phyloP scores from a whole-genome alignment of 1,139 yeast species.

The Suhomyces atakaporum region DNA sequence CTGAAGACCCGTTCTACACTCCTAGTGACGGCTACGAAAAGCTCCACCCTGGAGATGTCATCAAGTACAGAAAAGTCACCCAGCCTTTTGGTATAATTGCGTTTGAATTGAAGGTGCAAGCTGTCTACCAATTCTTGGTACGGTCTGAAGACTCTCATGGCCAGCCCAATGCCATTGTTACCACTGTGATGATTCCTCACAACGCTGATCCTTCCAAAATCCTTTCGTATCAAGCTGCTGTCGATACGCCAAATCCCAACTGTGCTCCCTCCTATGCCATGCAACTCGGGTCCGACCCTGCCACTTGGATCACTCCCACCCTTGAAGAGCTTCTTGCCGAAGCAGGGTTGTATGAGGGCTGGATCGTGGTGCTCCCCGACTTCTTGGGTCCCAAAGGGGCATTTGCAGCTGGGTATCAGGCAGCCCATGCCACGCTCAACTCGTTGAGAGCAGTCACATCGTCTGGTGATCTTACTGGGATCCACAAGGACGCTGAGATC shows the following conservation, averaged over 20 bases:
- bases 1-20: constrained; percentile 30
- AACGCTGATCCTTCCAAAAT: constrained; percentile 30
- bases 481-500: constrained; percentile 17
- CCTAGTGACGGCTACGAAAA: constrained; percentile 29
- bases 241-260: constrained; percentile 29
- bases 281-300: constrained; percentile 20
- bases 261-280: constrained; percentile 38
- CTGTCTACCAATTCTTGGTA: constrained; percentile 34
- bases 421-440: constrained; percentile 32
- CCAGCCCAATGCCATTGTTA: constrained; percentile 30
- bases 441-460: constrained; percentile 14
- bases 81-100: not conserved
- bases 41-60: constrained; percentile 27
- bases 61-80: constrained; percentile 21
- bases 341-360: constrained; percentile 19
- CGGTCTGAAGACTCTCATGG: constrained; percentile 36
- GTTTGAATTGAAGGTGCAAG: constrained; percentile 18
- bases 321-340: constrained; percentile 13
- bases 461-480: constrained; percentile 15
- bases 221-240: constrained; percentile 34
- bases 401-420: constrained; percentile 31
- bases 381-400: constrained; percentile 29
- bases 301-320: not conserved
- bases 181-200: constrained; percentile 33
- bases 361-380: constrained; percentile 23